Evolutionary conservation across 2,329 filamentous ascomycete genomes (phyloP).

Genomic region (Leptographium lundbergii): DNA sequence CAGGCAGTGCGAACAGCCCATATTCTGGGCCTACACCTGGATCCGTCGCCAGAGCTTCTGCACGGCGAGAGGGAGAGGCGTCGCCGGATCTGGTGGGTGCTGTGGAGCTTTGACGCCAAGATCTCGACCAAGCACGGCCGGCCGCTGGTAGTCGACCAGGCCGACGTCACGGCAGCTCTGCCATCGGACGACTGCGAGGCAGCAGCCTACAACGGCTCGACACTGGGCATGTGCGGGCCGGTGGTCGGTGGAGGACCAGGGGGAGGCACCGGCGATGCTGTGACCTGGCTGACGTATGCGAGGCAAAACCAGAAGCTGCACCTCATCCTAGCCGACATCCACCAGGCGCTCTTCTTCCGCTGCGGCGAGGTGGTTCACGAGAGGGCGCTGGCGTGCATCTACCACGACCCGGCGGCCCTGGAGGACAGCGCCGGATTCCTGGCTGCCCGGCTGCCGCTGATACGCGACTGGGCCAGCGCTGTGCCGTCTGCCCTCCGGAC

Average conservation of each 20-base stretch:
- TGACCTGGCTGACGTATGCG: conserved; percentile 26
- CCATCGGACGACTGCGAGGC: conserved; percentile 19
- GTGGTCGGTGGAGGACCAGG: background rate
- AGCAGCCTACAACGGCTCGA: conserved; percentile 5
- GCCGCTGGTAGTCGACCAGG: conserved; percentile 23
- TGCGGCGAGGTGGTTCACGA: conserved; percentile 13
- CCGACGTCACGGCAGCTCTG: conserved; percentile 21
- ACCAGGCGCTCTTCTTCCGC: conserved; percentile 19
- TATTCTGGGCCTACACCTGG: conserved; percentile 33
- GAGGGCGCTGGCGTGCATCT: conserved; percentile 13
- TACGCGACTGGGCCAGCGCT: background rate
- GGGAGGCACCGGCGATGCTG: conserved; percentile 5
- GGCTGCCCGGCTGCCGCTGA: background rate
- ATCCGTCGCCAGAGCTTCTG: conserved; percentile 25
- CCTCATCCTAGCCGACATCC: conserved; percentile 19
- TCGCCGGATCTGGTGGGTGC: conserved; percentile 38
- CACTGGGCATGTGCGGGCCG: conserved; percentile 10
- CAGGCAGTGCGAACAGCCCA: conserved; percentile 31
- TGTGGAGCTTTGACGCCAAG: conserved; percentile 36
- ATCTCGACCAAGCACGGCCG: conserved; percentile 33
- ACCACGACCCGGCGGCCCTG: conserved; percentile 15
- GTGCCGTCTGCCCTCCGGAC: background rate
- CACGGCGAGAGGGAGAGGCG: conserved; percentile 26
- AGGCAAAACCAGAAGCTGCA: conserved; percentile 22
- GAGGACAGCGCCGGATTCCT: conserved; percentile 10